Evolutionary conservation across 441 rosid genomes (phyloP).

Genomic region (Gossypium trilobum): DNA sequence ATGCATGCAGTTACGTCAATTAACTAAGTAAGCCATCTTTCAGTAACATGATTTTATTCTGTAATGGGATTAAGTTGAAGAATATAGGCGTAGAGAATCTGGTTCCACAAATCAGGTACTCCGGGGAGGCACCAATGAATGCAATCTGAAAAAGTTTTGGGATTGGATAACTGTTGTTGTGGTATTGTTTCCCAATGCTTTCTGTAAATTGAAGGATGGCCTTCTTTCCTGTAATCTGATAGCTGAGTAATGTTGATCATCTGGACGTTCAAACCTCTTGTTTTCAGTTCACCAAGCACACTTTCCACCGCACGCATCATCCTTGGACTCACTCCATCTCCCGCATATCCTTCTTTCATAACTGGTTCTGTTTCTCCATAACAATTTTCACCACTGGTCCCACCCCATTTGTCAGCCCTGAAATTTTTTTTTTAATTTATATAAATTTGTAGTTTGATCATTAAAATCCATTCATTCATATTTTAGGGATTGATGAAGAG

Average conservation of each 20-base stretch:
- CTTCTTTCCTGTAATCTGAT: conserved; percentile 54
- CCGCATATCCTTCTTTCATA: conserved; percentile 27
- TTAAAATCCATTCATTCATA: too few relatives aligned
- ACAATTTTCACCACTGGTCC: conserved; percentile 29
- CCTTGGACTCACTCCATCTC: conserved; percentile 25
- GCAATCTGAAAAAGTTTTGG: conserved; percentile 48
- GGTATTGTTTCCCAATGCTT: conserved; percentile 47
- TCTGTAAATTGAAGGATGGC: conserved; percentile 45
- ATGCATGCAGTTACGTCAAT: background rate
- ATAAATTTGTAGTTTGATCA: too few relatives aligned
- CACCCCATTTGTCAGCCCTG: conserved; percentile 55
- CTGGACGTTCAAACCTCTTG: conserved; percentile 40
- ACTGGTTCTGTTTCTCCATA: conserved; percentile 36
- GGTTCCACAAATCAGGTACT: conserved; percentile 55
- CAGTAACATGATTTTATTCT: background rate
- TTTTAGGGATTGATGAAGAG: too few relatives aligned
- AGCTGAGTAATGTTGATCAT: conserved; percentile 56
- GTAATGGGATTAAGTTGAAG: conserved; percentile 12
- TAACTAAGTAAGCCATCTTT: background rate
- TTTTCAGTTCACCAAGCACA: conserved; percentile 24
- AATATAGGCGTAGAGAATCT: conserved; percentile 52
- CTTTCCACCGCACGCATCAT: conserved; percentile 39
- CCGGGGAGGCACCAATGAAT: conserved; percentile 50
- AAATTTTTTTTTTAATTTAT: background rate
- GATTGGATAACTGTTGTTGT: conserved; percentile 33